Base-by-base conservation (phyloP, 163 green algal genomes). In the Chlamydomonas reinhardtii region DNA sequence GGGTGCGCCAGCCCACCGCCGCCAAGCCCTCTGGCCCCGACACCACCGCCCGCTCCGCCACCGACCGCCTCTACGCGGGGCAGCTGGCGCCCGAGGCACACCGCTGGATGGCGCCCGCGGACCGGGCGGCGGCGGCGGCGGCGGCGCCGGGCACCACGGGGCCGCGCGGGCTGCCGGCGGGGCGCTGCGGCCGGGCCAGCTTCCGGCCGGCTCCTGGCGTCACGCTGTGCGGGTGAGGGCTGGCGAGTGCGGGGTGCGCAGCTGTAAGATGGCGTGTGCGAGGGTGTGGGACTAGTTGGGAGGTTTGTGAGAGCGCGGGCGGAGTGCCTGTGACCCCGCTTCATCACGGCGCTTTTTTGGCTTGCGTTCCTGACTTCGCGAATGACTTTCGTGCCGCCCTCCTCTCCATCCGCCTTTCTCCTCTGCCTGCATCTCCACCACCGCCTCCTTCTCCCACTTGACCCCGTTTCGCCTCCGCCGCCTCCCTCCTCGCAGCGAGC, bases 31-130 rank as follows among this genome's bases (percentile, higher is more conserved):
- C 35, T 15, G 59, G 35, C 34, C 35, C 61, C 4, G 75, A 31
- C 11, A 62, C 35, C 61, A 29, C 75, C 75, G 34, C 75, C 27
- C 43, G 64, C 8, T 52, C 66, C n/a, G 79, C 54, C 34, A 72
- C 75, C 54, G 79, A 85, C 29, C 32, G 52, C 24, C 69, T 85
- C 15, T 77, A 78, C 34, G 39, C n/a, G 32, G 79, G 79, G 24
- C 79, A 85, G 68, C 32, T 85, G 52, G 68, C 52, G 25, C 17
- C 77, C 22, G 65, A 32, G 77, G 27, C 65, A 0, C 48, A 4
- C n/a, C 43, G 66, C 48, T 84, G 77, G 77, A 74, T 84, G 77
- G 2, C 31, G 5, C 2, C 48, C n/a, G n/a, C 54, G 77, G 77
- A 56, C 43, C 29, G 77, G 5, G 31, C 3, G 77, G 77, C 29